Conservation (phyloP, 495 filamentous ascomycete genomes). For the Xylaria curta region DNA sequence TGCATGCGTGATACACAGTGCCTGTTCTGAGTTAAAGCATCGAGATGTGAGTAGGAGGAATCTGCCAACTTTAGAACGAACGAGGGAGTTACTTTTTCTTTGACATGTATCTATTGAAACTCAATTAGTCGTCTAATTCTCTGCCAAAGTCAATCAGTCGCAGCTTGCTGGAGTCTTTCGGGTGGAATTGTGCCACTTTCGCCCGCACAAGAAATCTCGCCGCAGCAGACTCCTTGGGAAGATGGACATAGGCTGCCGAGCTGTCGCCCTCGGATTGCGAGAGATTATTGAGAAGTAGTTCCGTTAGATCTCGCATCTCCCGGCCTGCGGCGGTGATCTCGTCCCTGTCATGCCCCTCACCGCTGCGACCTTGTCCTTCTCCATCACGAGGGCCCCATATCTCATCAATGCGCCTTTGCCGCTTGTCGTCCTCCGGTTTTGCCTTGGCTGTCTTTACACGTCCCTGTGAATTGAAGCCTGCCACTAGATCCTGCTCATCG, state of each 20-base stretch:
- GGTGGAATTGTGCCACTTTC: conserved; percentile 86
- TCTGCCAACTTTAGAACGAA: background rate
- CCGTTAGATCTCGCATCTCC: conserved; percentile 71
- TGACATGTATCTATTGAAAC: background rate
- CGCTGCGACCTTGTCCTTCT: conserved; percentile 34
- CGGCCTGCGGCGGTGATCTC: conserved; percentile 69
- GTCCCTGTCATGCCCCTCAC: conserved; percentile 37
- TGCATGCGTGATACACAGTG: background rate
- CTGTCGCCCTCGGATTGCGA: conserved; percentile 64
- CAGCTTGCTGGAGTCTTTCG: conserved; percentile 76
- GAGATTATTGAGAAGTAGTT: conserved; percentile 65
- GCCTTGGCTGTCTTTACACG: conserved; percentile 68
- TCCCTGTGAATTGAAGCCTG: conserved; percentile 75
- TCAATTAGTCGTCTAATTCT: conserved; percentile 67
- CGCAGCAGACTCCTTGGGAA: conserved; percentile 79
- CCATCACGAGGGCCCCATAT: conserved; percentile 61
- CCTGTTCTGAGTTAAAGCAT: no score
- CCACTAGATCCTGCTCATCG: conserved; percentile 60
- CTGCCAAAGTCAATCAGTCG: conserved; percentile 85
- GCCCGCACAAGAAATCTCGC: conserved; percentile 83
- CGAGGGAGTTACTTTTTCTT: background rate
- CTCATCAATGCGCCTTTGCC: conserved; percentile 76
- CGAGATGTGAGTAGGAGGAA: no score
- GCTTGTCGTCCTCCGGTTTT: conserved; percentile 51
- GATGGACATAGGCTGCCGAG: conserved; percentile 67